Evolutionary conservation across 768 basidiomycete species (phyloP).

Genomic region (Trametes villosa): DNA sequence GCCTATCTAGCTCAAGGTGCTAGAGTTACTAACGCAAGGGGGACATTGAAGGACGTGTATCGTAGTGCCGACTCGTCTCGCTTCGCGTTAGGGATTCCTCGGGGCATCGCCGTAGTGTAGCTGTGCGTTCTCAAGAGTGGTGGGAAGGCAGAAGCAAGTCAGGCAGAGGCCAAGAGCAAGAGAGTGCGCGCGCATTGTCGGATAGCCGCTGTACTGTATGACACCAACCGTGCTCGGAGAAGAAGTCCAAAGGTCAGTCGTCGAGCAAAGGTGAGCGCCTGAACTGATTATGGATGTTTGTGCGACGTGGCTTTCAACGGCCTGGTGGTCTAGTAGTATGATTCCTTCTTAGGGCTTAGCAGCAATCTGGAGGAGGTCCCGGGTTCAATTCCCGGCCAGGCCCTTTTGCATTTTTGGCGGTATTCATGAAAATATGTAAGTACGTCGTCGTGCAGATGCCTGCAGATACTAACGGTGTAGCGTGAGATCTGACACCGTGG

Average conservation of each 20-base stretch:
- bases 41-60: conserved; percentile 82
- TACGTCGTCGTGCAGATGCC: too few species aligned
- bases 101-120: conserved; percentile 57
- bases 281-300: too few species aligned
- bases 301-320: conserved; percentile 33
- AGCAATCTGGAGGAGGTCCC: conserved; percentile 72
- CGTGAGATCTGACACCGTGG: too few species aligned
- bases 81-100: conserved; percentile 81
- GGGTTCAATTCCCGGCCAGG: conserved; percentile 89
- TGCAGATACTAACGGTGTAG: too few species aligned
- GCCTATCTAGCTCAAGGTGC: not conserved
- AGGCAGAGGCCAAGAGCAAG: not conserved
- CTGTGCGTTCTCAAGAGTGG: not conserved
- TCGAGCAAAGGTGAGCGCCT: too few species aligned
- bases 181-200: not conserved
- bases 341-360: conserved; percentile 65
- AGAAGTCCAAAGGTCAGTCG: not conserved
- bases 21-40: conserved; percentile 57
- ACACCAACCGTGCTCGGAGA: not conserved
- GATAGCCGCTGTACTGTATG: conserved; percentile 3
- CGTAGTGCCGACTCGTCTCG: conserved; percentile 82
- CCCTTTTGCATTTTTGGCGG: conserved; percentile 37
- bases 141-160: not conserved
- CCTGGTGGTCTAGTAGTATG: conserved; percentile 69
- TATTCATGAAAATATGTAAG: too few species aligned